A percentile compares a stretch with the other conserved stretches of the same genome.
phyloP scores from a whole-genome alignment of 2,329 filamentous ascomycete species.

The Pseudocercospora cruenta region DNA sequence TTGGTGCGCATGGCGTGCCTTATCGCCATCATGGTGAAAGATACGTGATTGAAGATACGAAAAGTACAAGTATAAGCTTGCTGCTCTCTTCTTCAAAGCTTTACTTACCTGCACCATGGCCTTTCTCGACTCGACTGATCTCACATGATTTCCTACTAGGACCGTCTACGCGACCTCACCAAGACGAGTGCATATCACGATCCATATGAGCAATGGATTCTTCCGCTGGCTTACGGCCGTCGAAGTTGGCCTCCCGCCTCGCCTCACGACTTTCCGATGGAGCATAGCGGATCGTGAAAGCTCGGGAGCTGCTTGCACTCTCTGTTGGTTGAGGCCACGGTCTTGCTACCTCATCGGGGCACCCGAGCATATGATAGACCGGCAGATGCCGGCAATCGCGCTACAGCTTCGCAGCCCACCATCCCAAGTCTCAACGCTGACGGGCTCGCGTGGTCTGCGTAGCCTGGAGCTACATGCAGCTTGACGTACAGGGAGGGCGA shows the following conservation, averaged over 20 bases:
- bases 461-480: conserved; percentile 1
- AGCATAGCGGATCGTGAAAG: neutral
- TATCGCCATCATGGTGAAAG: conserved; percentile 12
- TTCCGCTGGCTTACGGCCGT: conserved; percentile 2
- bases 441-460: neutral
- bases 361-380: neutral
- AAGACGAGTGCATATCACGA: conserved; percentile 2
- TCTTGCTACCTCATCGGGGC: neutral
- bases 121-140: neutral
- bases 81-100: neutral
- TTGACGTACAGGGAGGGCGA: conserved; percentile 2
- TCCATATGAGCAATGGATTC: neutral
- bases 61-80: conserved; percentile 11
- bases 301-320: neutral
- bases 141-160: neutral
- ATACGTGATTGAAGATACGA: conserved; percentile 9
- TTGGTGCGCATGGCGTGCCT: conserved; percentile 9
- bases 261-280: neutral
- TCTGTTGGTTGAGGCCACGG: conserved; percentile 7
- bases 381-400: conserved; percentile 2
- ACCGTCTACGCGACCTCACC: neutral
- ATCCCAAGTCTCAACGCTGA: neutral
- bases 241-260: neutral
- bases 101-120: neutral
- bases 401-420: neutral